Base-by-base conservation (phyloP, 208 protist species). In the Trypanosoma lewisi region DNA sequence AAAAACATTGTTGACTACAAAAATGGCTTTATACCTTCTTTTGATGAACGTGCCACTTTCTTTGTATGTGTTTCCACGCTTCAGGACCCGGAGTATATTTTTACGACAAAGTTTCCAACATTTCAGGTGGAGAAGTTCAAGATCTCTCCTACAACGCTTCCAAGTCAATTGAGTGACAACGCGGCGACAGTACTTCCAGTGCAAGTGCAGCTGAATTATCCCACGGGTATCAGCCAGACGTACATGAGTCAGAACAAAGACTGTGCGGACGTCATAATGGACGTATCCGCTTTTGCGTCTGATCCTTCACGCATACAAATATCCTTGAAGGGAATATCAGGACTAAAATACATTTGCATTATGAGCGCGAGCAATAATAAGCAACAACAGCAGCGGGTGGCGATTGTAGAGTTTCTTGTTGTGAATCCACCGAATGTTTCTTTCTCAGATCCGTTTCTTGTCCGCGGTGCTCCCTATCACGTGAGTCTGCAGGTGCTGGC, bases 321-420 rank as follows among this genome's bases (percentile, higher is more conserved):
- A 11, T 2, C 37, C 0, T 45, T 60, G 23, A 78, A 51, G 21
- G 75, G 54, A 25, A 57, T 83, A 23, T 63, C 45, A 44, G 78
- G 78, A 30, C 28, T 86, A 3, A 73, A 77, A 51, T 79, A 77
- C 65, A 57, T 89, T 23, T 89, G 83, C 72, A 77, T 78, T 37
- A 37, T 64, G 63, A 77, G 33, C 27, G 23, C 69, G 27, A 57
- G 8, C 47, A 41, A 21, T 28, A 36, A 2, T 50, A 53, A 34
- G 23, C 1, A n/a, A 28, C 0, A 33, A 16, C 47, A 34, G 23
- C 1, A n/a, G 19, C 0, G n/a, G n/a, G 34, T 78, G 2, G 51
- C 77, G 12, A 58, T 86, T 27, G 79, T 66, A 14, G 17, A 21
- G 23, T 67, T 90, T 63, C 73, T 90, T 44, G 76, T 77, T 31